Base-by-base conservation (phyloP, 371 early-diverging fungal genomes). In the Apophysomyces trapeziformis region DNA sequence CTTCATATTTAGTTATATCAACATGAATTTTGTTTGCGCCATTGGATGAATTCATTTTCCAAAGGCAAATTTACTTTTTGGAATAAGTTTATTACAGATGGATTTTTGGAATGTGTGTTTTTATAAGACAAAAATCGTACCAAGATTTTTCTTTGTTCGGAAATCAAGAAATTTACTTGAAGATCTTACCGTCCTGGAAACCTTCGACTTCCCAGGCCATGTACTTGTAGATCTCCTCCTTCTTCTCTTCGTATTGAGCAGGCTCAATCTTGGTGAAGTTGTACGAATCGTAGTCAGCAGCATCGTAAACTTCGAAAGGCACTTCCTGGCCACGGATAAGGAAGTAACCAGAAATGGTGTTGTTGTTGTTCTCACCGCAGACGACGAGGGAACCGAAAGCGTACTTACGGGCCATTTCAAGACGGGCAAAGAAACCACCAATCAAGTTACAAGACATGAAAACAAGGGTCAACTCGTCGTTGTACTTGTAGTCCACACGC, bases 351-450 rank as follows among this genome's bases (percentile, higher is more conserved):
- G 87, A 75, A 85, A 97, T 96, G 75, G 80, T 80, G 89, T 94
- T 96, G 78, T 94, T 88, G 88, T 92, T 88, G 79, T 95, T 89
- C 78, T 87, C 85, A 69, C 98, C 98, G 67, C 92, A 82, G 36
- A 94, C 92, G 58, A 93, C 75, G 81, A 97, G 80, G 74, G 88
- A 86, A 68, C 93, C 98, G 76, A 97, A 97, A 68, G 96, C 96
- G 77, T 96, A 97, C 88, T 96, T 97, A 82, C 93, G 92, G 64
- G 94, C 95, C 59, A 87, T 84, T 81, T 96, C 96, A 66, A 97
- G 85, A 84, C 97, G 94, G 79, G 91, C 92, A 79, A 89, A 94
- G 90, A 96, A 92, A 71, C 96, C 96, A 69, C 94, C 92, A 64
- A 95, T 85, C 77, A 95, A 84, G 88, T 94, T 95, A 87, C 85